Conservation (phyloP, 495 filamentous ascomycete species). For the Cercophora samala region DNA sequence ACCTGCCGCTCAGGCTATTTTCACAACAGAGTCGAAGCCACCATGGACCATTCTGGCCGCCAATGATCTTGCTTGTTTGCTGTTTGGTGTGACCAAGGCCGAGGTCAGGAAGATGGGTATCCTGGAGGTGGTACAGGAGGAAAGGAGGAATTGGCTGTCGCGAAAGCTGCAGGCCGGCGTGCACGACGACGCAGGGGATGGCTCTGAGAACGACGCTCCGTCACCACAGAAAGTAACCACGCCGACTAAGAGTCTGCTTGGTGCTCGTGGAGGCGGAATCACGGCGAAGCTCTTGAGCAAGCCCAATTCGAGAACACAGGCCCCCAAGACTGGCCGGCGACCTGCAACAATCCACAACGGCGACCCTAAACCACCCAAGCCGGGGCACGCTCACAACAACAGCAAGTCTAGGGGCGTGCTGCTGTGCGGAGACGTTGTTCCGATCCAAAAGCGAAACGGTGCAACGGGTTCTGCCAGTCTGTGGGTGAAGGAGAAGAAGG, state of each 20-base stretch:
- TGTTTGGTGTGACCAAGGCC: constrained; percentile 91
- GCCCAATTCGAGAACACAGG: constrained; percentile 66
- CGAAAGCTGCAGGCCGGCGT: constrained; percentile 65
- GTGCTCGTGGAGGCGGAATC: constrained; percentile 66
- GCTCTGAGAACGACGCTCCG: constrained; percentile 39
- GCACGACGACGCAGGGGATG: constrained; percentile 41
- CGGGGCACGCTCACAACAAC: constrained; percentile 44
- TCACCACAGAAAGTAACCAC: constrained; percentile 46
- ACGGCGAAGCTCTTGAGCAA: constrained; percentile 85
- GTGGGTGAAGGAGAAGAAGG: constrained; percentile 96
- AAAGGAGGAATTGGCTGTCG: constrained; percentile 85
- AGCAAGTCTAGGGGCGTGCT: constrained; percentile 86
- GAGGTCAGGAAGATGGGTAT: constrained; percentile 95
- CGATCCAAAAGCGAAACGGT: constrained; percentile 88
- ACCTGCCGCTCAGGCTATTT: constrained; percentile 91
- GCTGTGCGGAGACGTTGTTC: constrained; percentile 94
- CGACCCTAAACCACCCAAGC: constrained; percentile 59
- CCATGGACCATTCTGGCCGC: constrained; percentile 96
- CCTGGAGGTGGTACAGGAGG: constrained; percentile 86
- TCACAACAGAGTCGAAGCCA: constrained; percentile 80
- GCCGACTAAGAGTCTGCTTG: constrained; percentile 50
- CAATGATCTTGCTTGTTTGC: constrained; percentile 93
- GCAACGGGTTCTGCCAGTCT: constrained; percentile 85
- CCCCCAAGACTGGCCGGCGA: constrained; percentile 46
- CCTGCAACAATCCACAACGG: constrained; percentile 74